Evolutionary conservation across 2,329 filamentous ascomycete genomes (phyloP).

Genomic region (Emmonsiellopsis sp.): DNA sequence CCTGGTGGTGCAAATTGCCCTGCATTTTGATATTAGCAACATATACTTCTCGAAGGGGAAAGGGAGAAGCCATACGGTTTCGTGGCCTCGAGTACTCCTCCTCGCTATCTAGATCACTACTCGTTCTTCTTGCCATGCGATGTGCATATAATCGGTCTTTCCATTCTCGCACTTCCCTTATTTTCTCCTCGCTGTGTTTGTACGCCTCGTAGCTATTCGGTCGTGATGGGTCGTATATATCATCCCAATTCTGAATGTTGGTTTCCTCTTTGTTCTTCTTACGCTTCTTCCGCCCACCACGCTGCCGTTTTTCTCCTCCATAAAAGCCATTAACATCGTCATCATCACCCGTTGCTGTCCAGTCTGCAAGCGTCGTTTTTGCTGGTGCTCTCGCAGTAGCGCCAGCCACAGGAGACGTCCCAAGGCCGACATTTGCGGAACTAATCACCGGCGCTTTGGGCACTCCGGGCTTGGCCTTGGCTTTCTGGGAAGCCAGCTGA

Average conservation of each 20-base stretch:
- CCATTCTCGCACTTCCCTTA: slow-evolving; percentile 74
- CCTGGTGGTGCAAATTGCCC: slow-evolving; percentile 43
- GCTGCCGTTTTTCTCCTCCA: slow-evolving; percentile 56
- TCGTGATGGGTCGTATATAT: slow-evolving; percentile 74
- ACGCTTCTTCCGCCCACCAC: slow-evolving; percentile 69
- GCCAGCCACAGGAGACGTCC: slow-evolving; percentile 16
- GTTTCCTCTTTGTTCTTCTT: slow-evolving; percentile 59
- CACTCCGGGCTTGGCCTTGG: slow-evolving; percentile 54
- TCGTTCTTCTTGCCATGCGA: slow-evolving; percentile 40
- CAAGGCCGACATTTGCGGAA: slow-evolving; percentile 13
- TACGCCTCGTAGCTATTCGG: slow-evolving; percentile 83
- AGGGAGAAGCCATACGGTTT: slow-evolving; percentile 31
- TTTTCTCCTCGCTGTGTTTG: slow-evolving; percentile 71
- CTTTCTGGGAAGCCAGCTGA: slow-evolving; percentile 51
- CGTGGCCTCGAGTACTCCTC: slow-evolving; percentile 36
- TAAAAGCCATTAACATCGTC: slow-evolving; percentile 64
- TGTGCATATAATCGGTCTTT: slow-evolving; percentile 71
- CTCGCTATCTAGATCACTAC: slow-evolving; percentile 40
- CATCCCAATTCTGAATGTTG: slow-evolving; percentile 67
- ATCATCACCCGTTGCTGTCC: slow-evolving; percentile 67
- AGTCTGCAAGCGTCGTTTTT: slow-evolving; percentile 70
- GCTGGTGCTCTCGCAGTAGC: slow-evolving; percentile 36
- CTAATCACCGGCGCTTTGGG: slow-evolving; percentile 32
- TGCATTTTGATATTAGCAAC: slow-evolving; percentile 16
- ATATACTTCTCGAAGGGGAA: slow-evolving; percentile 8